Evolutionary conservation across 352 stramenopile species (phyloP).

Genomic region (Lagenidium giganteum): DNA sequence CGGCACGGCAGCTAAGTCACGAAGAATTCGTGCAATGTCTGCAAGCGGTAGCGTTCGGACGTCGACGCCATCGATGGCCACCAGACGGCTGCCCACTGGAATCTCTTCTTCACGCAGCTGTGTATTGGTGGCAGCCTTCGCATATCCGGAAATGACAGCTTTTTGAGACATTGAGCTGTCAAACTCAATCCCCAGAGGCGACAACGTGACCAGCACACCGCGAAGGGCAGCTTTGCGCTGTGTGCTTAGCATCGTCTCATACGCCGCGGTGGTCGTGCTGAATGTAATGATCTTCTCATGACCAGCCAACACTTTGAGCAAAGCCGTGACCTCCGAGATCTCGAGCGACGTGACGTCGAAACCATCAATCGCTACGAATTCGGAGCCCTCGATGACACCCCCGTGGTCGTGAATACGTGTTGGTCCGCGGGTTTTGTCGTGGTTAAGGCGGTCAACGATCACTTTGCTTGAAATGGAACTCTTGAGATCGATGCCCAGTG

Average conservation of each 20-base stretch:
- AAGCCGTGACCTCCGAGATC: conserved; percentile 25
- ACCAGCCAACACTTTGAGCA: conserved; percentile 26
- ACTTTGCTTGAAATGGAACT: conserved; percentile 29
- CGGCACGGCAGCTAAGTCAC: conserved; percentile 16
- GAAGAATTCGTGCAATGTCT: conserved; percentile 28
- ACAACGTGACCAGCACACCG: conserved; percentile 15
- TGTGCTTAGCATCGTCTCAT: conserved; percentile 26
- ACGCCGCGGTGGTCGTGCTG: conserved; percentile 29
- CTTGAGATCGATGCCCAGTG: conserved; percentile 53
- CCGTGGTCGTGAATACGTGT: conserved; percentile 36
- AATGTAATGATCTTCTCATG: conserved; percentile 62
- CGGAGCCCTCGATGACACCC: conserved; percentile 37
- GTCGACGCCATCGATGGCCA: conserved; percentile 42
- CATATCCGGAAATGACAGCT: conserved; percentile 20
- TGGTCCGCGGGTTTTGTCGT: conserved; percentile 21
- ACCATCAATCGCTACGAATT: conserved; percentile 45
- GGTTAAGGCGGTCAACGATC: conserved; percentile 39
- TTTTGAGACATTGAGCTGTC: conserved; percentile 9
- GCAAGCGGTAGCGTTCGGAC: conserved; percentile 27
- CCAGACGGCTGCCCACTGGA: conserved; percentile 32
- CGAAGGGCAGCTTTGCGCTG: conserved; percentile 7
- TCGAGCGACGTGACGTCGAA: conserved; percentile 34
- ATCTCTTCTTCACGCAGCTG: conserved; percentile 20
- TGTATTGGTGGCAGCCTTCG: conserved; percentile 1
- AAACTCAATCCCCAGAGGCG: conserved; percentile 28